phyloP scores from a whole-genome alignment of 2,329 filamentous ascomycete species.

The Diplocarpon mali region DNA sequence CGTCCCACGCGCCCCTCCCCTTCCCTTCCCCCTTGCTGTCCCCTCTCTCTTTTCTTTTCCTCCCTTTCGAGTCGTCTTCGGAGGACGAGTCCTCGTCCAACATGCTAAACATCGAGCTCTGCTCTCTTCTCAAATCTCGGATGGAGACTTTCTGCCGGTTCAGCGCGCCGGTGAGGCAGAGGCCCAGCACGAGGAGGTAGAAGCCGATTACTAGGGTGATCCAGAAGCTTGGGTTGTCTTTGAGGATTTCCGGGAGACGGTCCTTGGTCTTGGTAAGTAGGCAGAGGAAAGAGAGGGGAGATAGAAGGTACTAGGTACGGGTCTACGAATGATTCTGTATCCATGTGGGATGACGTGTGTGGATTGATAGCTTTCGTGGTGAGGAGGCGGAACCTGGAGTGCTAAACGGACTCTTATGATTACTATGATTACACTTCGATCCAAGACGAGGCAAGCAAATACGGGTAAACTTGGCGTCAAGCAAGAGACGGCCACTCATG shows the following conservation, averaged over 20 bases:
- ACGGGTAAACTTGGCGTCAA: too few species aligned
- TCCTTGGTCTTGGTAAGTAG: neutral
- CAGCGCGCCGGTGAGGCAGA: constrained; percentile 10
- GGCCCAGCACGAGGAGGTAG: constrained; percentile 11
- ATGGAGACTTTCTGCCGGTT: constrained; percentile 6
- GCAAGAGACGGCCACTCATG: too few species aligned
- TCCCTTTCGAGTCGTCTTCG: neutral
- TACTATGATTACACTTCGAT: too few species aligned
- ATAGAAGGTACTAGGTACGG: neutral
- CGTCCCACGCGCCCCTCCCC: neutral
- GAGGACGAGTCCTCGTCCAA: neutral
- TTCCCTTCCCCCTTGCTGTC: neutral
- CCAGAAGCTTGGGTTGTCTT: constrained; percentile 6
- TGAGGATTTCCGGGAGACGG: constrained; percentile 3
- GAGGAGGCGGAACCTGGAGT: neutral
- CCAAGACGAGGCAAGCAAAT: too few species aligned
- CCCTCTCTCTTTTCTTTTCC: neutral
- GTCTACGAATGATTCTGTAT: neutral
- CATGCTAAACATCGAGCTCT: constrained; percentile 1
- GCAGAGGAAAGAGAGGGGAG: neutral
- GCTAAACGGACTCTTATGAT: neutral
- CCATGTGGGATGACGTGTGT: neutral
- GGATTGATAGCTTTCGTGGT: neutral
- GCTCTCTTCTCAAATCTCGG: constrained; percentile 4
- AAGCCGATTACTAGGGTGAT: constrained; percentile 9